These are phyloP conservation scores for Silene vulgaris DNA, from an alignment of 179 eudicot species.

Conservation along the genomic window DNA sequence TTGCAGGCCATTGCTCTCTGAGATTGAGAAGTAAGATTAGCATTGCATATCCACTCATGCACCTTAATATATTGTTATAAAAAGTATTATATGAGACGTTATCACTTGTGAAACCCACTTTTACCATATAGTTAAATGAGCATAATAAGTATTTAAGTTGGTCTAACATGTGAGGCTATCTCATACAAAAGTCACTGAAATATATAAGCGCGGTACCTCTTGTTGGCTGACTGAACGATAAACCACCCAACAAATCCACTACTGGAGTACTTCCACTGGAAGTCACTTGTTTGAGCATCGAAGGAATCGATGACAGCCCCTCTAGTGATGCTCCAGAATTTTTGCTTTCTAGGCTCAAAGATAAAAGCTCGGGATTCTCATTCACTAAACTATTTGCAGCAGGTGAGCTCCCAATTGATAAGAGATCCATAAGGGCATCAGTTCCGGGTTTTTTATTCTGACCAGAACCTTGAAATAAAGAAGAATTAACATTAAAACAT, in stretches of 20 bases:
- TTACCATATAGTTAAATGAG: too few species aligned
- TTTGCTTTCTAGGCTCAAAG: slow-evolving; percentile 49
- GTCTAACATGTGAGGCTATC: background rate
- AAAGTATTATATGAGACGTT: too few species aligned
- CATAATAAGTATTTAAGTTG: too few species aligned
- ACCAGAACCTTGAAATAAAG: slow-evolving; percentile 43
- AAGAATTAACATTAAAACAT: slow-evolving; percentile 11
- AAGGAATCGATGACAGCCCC: slow-evolving; percentile 43
- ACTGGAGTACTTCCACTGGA: slow-evolving; percentile 50
- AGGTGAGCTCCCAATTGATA: slow-evolving; percentile 74
- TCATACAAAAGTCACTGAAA: background rate
- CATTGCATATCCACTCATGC: slow-evolving; percentile 8
- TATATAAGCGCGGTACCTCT: slow-evolving; percentile 38
- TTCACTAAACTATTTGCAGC: slow-evolving; percentile 41
- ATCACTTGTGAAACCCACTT: too few species aligned
- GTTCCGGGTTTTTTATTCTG: slow-evolving; percentile 65
- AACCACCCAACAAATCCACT: slow-evolving; percentile 75
- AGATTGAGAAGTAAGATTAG: slow-evolving; percentile 20
- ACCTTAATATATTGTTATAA: background rate
- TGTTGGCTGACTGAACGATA: slow-evolving; percentile 42
- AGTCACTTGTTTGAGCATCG: slow-evolving; percentile 39
- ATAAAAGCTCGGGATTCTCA: slow-evolving; percentile 43
- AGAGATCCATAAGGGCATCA: slow-evolving; percentile 76
- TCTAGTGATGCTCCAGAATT: slow-evolving; percentile 39
- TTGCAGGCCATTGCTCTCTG: slow-evolving; percentile 61